Evolutionary conservation across 306 rosid genomes (phyloP).

Genomic region (Cucurbita pepo): DNA sequence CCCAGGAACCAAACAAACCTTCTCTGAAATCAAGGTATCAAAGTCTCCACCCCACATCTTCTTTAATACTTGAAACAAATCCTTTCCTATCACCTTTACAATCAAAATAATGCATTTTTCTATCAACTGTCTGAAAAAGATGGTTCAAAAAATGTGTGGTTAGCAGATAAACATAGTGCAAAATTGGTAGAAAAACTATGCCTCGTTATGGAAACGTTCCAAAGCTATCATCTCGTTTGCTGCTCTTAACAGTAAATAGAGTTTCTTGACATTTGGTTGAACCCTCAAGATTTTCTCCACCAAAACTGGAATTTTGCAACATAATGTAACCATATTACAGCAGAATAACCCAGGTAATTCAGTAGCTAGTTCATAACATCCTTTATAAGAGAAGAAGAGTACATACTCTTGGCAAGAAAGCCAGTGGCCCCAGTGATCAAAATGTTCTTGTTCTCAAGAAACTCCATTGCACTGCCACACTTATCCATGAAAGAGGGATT

Average conservation of each 20-base stretch:
- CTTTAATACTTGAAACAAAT: constrained; percentile 39
- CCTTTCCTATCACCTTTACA: constrained; percentile 46
- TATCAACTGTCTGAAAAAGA: constrained; percentile 13
- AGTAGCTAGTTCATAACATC: too few species aligned
- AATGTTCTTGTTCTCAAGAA: neutral
- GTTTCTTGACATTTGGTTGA: constrained; percentile 68
- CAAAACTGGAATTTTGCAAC: constrained; percentile 27
- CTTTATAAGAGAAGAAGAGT: too few species aligned
- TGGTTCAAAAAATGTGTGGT: neutral
- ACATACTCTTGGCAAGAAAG: neutral
- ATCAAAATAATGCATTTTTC: neutral
- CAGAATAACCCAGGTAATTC: too few species aligned
- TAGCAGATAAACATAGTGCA: too few species aligned
- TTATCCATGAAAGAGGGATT: neutral
- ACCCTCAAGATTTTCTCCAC: constrained; percentile 70
- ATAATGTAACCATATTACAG: neutral
- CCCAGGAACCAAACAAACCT: constrained; percentile 47
- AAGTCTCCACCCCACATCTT: constrained; percentile 40
- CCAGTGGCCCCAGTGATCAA: neutral
- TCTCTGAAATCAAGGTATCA: constrained; percentile 28
- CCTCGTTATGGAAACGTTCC: constrained; percentile 49
- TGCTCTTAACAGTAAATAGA: constrained; percentile 65
- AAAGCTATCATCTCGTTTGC: constrained; percentile 35
- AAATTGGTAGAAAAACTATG: neutral
- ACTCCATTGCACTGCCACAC: neutral